Base-by-base conservation (phyloP, 331 rosid genomes). In the Cydonia oblonga region DNA sequence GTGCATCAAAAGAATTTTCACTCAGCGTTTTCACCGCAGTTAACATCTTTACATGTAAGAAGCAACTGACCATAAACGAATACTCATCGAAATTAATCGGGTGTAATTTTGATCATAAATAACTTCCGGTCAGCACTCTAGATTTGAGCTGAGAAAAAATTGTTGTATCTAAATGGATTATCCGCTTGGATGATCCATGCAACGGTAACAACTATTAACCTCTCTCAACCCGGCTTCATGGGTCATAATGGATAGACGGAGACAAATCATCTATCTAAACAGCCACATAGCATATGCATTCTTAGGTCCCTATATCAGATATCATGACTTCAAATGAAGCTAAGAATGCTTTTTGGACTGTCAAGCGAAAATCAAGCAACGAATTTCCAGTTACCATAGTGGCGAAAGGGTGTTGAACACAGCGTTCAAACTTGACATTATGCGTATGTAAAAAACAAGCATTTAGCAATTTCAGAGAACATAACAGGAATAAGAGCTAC, bases 11-110 rank as follows among this genome's bases (percentile, higher is more conserved):
- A 49, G 20, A 63, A 69, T 5, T 24, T 18, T 8, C 42, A 25
- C 76, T 88, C 73, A 90, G 78, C 59, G 76, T 54, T 67, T 66
- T 59, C 52, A 44, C 44, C 22, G 51, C 16, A 63, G 16, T 22
- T n/a, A 60, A 59, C 22, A 23, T 67, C 42, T 38, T 38, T 38
- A 38, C 1, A 38, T 38, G 42, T 49, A 71, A 20, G 56, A 35
- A 56, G 54, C 11, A 35, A 14, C 20, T 14, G 12, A n/a, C 8
- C 66, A 10, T 30, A 5, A 40, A 52, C 13, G 54, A 49, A 16
- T 0, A n/a, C 19, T 14, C 35, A 28, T 9, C 28, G 2, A 42
- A 40, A 60, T 14, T 44, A 28, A 12, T 59, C n/a, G 1, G 53
- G 53, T 46, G 52, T 2, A 44, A 46, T 6, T 46, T 46, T 16